Percentiles rank a stretch among this genome's conserved stretches.
These are phyloP conservation scores for Euphrasia arctica DNA, from an alignment of 305 asterid genomes.

Conservation along the genomic window DNA sequence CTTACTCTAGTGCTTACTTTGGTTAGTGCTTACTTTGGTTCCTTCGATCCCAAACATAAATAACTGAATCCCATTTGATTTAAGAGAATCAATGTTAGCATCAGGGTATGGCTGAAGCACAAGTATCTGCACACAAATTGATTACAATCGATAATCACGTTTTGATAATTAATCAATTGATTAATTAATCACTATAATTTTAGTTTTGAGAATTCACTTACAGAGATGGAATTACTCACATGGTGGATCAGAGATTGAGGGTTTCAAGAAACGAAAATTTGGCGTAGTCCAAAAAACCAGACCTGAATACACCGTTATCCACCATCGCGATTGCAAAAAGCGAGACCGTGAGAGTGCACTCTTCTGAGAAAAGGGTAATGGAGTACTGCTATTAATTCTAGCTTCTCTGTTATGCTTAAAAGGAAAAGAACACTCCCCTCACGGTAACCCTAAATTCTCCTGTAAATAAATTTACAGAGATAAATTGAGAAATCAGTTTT, in stretches of 20 bases:
- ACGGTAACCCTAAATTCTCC: no score
- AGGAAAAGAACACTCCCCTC: no score
- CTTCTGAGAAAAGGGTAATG: no score
- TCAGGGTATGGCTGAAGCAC: conserved; percentile 78
- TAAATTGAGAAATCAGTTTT: no score
- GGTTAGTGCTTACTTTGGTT: conserved; percentile 40
- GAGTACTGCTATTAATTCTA: no score
- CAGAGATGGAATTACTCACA: conserved; percentile 32
- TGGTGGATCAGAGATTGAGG: conserved; percentile 65
- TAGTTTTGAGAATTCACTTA: background rate
- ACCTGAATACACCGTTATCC: conserved; percentile 59
- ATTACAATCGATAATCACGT: background rate
- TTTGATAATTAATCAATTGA: background rate
- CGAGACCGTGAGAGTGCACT: no score
- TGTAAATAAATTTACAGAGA: no score
- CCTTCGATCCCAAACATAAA: conserved; percentile 84
- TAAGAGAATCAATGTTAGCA: conserved; percentile 58
- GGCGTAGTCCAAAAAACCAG: conserved; percentile 63
- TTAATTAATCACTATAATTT: background rate
- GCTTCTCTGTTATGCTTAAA: no score
- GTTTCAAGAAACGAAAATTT: conserved; percentile 64
- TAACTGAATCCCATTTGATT: conserved; percentile 53
- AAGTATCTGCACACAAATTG: conserved; percentile 46
- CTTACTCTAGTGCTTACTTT: no score
- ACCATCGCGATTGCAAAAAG: conserved; percentile 41